phyloP scores from a whole-genome alignment of 306 rosid genomes.

The Ormosia semicastrata region DNA sequence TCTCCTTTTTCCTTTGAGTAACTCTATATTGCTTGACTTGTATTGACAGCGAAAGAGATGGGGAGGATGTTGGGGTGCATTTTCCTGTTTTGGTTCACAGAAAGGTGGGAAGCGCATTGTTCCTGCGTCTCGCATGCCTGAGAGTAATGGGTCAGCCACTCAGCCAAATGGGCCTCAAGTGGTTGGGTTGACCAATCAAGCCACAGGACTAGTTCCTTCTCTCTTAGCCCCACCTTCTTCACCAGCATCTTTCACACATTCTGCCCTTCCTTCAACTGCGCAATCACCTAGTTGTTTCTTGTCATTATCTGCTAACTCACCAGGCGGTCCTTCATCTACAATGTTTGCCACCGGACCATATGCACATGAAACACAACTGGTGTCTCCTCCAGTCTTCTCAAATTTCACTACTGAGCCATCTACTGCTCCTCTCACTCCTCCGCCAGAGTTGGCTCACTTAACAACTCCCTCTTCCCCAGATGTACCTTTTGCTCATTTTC shows the following conservation, averaged over 20 bases:
- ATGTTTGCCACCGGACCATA: slow-evolving; percentile 97
- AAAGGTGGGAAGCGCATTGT: slow-evolving; percentile 97
- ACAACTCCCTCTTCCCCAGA: slow-evolving; percentile 99
- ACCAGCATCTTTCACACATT: slow-evolving; percentile 92
- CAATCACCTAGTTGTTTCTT: slow-evolving; percentile 88
- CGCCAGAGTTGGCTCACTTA: slow-evolving; percentile 95
- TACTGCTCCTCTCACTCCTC: slow-evolving; percentile 98
- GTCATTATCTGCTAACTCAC: slow-evolving; percentile 89
- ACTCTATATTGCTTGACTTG: slow-evolving; percentile 24
- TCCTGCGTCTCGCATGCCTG: slow-evolving; percentile 84
- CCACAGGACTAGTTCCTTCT: slow-evolving; percentile 75
- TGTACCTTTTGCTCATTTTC: slow-evolving; percentile 96
- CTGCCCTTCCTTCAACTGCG: slow-evolving; percentile 92
- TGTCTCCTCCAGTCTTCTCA: slow-evolving; percentile 97
- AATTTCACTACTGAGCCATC: slow-evolving; percentile 98
- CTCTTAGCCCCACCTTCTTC: slow-evolving; percentile 98
- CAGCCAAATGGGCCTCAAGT: slow-evolving; percentile 86
- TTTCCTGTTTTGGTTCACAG: slow-evolving; percentile 83
- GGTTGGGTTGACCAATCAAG: slow-evolving; percentile 70
- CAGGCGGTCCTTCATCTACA: slow-evolving; percentile 94
- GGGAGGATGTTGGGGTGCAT: slow-evolving; percentile 95
- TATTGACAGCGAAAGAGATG: slow-evolving; percentile 90
- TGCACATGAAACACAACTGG: slow-evolving; percentile 89
- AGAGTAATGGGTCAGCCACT: slow-evolving; percentile 60
- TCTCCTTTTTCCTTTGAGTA: slow-evolving; percentile 18